Percentiles rank a stretch among this genome's conserved stretches.
phyloP scores from a whole-genome alignment of 2,329 filamentous ascomycete species.

The Monosporascus sp. region DNA sequence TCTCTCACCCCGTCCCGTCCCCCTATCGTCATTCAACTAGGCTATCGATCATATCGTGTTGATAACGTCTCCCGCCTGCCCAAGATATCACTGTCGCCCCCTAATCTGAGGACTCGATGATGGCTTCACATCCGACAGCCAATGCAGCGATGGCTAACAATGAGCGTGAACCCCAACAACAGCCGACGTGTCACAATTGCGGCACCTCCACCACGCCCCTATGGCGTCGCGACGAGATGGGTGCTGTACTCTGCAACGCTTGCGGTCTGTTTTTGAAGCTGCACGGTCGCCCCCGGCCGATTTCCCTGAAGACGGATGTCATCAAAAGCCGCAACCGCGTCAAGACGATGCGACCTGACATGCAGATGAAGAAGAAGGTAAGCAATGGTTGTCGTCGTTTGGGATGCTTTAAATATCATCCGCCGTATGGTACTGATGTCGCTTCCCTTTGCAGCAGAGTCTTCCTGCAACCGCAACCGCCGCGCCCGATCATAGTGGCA shows the following conservation, averaged over 20 bases:
- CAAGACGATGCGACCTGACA: conserved; percentile 76
- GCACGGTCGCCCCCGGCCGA: conserved; percentile 86
- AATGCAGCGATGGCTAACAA: conserved; percentile 48
- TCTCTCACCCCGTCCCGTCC: conserved; percentile 9
- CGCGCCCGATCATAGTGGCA: conserved; percentile 48
- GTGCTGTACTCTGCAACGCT: conserved; percentile 95
- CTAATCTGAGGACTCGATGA: conserved; percentile 19
- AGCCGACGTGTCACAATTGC: conserved; percentile 97
- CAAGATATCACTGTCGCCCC: neutral
- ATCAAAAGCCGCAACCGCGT: conserved; percentile 99
- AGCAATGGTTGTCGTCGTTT: conserved; percentile 1
- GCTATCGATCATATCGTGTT: conserved; percentile 9
- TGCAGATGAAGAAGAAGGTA: conserved; percentile 77
- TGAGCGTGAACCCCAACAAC: conserved; percentile 50
- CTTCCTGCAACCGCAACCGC: conserved; percentile 30
- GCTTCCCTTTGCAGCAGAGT: conserved; percentile 30
- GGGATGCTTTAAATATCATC: neutral
- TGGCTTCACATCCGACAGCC: conserved; percentile 32
- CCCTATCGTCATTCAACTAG: conserved; percentile 2
- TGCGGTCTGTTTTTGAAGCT: conserved; percentile 97
- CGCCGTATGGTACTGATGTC: neutral
- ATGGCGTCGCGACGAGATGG: conserved; percentile 95
- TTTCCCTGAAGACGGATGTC: conserved; percentile 96
- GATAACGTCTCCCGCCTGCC: neutral
- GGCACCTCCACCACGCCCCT: conserved; percentile 90